Conservation (phyloP, 345 rosid species). For the Euphorbia tirucalli region DNA sequence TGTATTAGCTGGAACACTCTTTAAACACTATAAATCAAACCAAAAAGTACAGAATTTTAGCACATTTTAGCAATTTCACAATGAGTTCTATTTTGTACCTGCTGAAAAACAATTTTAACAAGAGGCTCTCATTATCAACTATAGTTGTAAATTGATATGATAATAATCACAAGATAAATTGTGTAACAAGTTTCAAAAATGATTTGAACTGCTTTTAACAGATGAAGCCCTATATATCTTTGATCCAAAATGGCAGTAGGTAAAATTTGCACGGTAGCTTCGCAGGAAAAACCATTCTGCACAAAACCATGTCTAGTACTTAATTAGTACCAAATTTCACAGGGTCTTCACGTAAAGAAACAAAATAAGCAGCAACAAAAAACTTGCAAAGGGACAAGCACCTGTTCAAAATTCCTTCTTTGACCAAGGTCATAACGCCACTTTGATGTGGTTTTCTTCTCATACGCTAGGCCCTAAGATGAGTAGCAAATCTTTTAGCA, state of each 20-base stretch:
- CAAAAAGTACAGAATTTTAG: too few species aligned
- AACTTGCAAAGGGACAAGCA: conserved; percentile 19
- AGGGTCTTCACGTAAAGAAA: not conserved
- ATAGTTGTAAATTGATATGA: too few species aligned
- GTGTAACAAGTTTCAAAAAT: too few species aligned
- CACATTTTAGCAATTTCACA: too few species aligned
- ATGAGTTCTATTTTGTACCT: too few species aligned
- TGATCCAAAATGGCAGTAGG: not conserved
- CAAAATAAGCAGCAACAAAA: conserved; percentile 1
- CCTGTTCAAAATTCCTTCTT: conserved; percentile 91
- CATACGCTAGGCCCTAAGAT: conserved; percentile 69
- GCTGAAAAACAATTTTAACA: too few species aligned
- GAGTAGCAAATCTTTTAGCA: conserved; percentile 11
- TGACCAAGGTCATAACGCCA: conserved; percentile 96
- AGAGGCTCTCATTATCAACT: too few species aligned
- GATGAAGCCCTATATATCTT: not conserved
- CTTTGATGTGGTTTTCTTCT: conserved; percentile 80
- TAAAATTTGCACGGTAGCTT: not conserved
- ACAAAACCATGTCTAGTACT: not conserved
- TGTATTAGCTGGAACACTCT: not conserved
- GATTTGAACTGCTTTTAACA: too few species aligned
- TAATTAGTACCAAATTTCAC: not conserved
- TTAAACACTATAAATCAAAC: too few species aligned
- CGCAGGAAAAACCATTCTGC: not conserved
- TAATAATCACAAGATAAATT: too few species aligned